phyloP scores from a whole-genome alignment of 257 asterid genomes.

The Haberlea rhodopensis region DNA sequence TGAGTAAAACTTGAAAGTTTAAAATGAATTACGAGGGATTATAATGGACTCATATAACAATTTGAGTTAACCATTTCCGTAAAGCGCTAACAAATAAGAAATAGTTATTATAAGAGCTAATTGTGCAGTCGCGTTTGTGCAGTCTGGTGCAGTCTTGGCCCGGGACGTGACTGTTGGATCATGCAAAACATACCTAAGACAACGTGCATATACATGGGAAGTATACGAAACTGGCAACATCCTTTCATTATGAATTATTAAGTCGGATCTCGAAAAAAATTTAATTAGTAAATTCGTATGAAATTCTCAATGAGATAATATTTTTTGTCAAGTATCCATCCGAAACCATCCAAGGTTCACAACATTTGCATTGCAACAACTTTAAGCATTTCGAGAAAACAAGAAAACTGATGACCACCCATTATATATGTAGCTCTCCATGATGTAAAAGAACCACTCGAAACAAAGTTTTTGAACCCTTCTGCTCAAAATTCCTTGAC shows the following conservation, averaged over 20 bases:
- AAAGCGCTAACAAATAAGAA: no score
- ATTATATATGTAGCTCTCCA: neutral
- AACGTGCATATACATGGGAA: neutral
- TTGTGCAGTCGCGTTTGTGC: no score
- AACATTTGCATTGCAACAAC: neutral
- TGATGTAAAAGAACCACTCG: no score
- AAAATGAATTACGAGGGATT: no score
- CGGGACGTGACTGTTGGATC: neutral
- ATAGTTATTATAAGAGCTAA: no score
- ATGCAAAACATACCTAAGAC: neutral
- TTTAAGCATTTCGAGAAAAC: neutral
- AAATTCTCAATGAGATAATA: no score
- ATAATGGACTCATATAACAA: no score
- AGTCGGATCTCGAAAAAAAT: neutral
- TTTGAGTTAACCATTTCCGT: no score
- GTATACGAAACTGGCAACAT: neutral
- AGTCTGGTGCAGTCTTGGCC: no score
- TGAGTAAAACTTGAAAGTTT: no score
- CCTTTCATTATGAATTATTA: neutral
- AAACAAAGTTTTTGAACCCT: neutral
- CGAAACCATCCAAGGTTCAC: neutral
- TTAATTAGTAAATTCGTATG: neutral
- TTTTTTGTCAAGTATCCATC: no score
- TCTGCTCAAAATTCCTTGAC: neutral
- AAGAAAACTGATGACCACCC: neutral